These are phyloP conservation scores for Polyplosphaeria fusca DNA, from an alignment of 495 filamentous ascomycete species.

Conservation along the genomic window DNA sequence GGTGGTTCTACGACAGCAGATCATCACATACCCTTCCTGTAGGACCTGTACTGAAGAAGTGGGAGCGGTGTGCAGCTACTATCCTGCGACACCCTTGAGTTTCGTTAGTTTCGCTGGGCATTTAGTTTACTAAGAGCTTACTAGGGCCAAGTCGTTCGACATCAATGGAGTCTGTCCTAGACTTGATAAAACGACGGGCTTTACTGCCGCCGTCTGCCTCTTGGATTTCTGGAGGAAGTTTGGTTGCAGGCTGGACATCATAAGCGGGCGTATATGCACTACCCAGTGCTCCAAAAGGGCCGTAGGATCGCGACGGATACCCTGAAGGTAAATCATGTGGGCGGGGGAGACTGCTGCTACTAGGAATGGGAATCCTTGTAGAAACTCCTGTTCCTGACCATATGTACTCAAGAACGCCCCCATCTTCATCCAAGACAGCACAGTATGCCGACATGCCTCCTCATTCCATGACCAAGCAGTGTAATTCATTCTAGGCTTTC, in stretches of 20 bases:
- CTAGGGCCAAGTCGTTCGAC: neutral
- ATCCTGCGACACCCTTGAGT: neutral
- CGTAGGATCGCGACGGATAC: too few relatives aligned
- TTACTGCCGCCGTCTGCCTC: neutral
- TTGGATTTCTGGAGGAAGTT: neutral
- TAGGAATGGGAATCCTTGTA: neutral
- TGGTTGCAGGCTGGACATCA: too few relatives aligned
- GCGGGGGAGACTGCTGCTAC: neutral
- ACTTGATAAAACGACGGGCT: neutral
- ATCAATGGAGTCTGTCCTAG: neutral
- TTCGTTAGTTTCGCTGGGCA: neutral
- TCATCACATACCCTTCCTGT: neutral
- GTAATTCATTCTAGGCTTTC: too few relatives aligned
- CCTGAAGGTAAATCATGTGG: neutral
- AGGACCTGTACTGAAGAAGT: neutral
- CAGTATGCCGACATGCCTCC: constrained; percentile 17
- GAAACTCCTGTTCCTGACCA: constrained; percentile 9
- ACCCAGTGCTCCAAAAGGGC: too few relatives aligned
- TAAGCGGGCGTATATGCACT: too few relatives aligned
- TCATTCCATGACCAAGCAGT: constrained; percentile 24
- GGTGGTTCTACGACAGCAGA: neutral
- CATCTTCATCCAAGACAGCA: neutral
- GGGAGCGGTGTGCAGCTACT: neutral
- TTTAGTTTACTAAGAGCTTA: neutral
- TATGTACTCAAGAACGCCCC: neutral